A percentile compares a stretch with the other conserved stretches of the same genome.
These are phyloP conservation scores for Tephrocybe sp. DNA, from an alignment of 768 basidiomycete species.

Conservation along the genomic window DNA sequence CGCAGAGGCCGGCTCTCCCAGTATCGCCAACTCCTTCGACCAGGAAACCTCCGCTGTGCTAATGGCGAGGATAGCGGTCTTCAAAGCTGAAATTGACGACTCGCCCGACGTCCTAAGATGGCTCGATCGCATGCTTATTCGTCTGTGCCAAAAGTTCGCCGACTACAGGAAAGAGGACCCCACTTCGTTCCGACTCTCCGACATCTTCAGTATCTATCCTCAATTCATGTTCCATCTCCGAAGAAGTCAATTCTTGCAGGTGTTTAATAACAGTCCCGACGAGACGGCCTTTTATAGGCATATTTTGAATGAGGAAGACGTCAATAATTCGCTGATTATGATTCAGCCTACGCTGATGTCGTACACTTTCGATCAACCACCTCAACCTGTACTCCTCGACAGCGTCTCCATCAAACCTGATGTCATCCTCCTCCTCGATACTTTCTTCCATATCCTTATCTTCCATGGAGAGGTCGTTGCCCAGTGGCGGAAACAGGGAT, in stretches of 20 bases:
- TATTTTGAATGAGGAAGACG: constrained; percentile 93
- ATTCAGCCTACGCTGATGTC: constrained; percentile 99
- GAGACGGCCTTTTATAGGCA: constrained; percentile 99
- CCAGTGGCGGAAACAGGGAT: constrained; percentile 96
- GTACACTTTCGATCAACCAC: constrained; percentile 87
- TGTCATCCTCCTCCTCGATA: constrained; percentile 93
- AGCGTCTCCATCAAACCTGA: constrained; percentile 97
- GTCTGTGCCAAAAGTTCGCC: constrained; percentile 98
- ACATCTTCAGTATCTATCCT: constrained; percentile 98
- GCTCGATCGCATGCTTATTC: constrained; percentile 98
- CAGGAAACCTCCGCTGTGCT: constrained; percentile 97
- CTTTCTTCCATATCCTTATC: constrained; percentile 99
- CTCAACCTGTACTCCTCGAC: constrained; percentile 94
- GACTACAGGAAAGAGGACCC: constrained; percentile 99
- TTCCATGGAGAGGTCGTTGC: constrained; percentile 98
- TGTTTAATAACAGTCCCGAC: constrained; percentile 99
- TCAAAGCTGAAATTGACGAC: constrained; percentile 99
- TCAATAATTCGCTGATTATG: constrained; percentile 99
- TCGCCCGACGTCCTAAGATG: constrained; percentile 94
- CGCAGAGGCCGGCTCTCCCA: constrained; percentile 94
- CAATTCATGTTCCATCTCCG: constrained; percentile 99
- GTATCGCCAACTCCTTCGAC: constrained; percentile 91
- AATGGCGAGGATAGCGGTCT: constrained; percentile 98
- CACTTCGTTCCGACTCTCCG: constrained; percentile 84
- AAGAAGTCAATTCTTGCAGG: constrained; percentile 96